Base-by-base conservation (phyloP, 2,329 filamentous ascomycete genomes). In the Aspergillus terreus region DNA sequence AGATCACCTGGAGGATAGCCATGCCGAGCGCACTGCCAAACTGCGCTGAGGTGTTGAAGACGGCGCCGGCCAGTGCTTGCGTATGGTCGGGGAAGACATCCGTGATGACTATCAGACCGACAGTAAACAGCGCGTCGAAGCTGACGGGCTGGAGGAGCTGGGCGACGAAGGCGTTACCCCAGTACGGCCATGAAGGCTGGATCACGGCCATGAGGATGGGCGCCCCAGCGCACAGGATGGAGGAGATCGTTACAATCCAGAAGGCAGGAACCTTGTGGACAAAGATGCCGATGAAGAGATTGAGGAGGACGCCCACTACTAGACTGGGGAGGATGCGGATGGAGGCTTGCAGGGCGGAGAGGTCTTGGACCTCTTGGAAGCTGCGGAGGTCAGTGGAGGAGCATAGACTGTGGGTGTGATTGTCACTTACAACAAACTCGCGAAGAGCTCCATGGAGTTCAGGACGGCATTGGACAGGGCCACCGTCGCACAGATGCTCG, bases 21-120 rank as follows among this genome's bases (percentile, higher is more conserved):
- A 83, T 61, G 0, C 79, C 80, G 1, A 83, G 69, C 0, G 76
- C 74, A 15, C 74, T 76, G 0, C 82, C 82, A 49, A 85, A 78
- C 55, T 85, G 81, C 0, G 75, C 68, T 0, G 79, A 71, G 0
- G 81, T 83, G 54, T 82, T 84, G 63, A 85, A 85, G 0, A 86
- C 82, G 0, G 80, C 82, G 0, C 82, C 83, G 0, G 81, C 82
- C 0, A 86, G 68, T 0, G 79, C 79, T 51, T 85, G 82, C 1
- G 75, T 82, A 7, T 80, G 32, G 10, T 47, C 43, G 2, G 52
- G 45, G 11, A 57, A 53, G 4, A 46, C 47, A 10, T 58, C 53
- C 1, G 57, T 53, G 40, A 58, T 57, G 4, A 63, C 43, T 4
- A 58, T 57, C 4, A 55, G 44, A 1, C 52, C 50, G 11, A 58